Base-by-base conservation (phyloP, 495 filamentous ascomycete genomes). In the Xanthoparmelia taractica region DNA sequence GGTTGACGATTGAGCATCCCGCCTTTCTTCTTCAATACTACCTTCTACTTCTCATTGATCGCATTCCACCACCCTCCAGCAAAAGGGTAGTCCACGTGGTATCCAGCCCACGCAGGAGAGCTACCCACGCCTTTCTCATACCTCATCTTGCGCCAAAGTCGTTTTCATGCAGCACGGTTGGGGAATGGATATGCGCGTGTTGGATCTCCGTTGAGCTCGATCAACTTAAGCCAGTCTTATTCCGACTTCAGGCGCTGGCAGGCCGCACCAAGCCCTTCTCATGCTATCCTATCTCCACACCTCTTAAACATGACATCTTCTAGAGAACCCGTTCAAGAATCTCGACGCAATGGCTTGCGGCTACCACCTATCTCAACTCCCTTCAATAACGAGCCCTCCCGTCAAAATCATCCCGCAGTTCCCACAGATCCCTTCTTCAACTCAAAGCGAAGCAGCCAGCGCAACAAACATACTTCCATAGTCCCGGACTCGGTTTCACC, bases 391-490 rank as follows among this genome's bases (percentile, higher is more conserved):
- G 48, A 57, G 8, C 40, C 50, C 27, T 45, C 52, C 33, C 37
- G 56, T 38, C 52, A 54, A 25, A 40, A 27, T 17, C 33, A 57
- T 11, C 48, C 13, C 17, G 37, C 50, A 33, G 37, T 38, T 25
- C 27, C 37, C 29, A 15, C 60, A 8, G 38, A 62, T 36, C 38
- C 37, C 8, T 15, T 45, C 8, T 27, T 31, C n/a, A 41, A 57
- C 27, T 25, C 4, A 25, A 13, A 38, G 36, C 18, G 48, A 2
- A 11, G 36, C 5, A 41, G 18, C 2, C 25, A 55, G 25, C 60
- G 38, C 13, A 57, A 45, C 48, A 62, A 62, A 41, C 60, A 62
- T 12, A 17, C 12, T 38, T 57, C 60, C 23, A 41, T 57, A 31
- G 12, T 33, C 34, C 18, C 48, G 23, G 50, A 36, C 17, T 17